These are phyloP conservation scores for Urtica urens DNA, from an alignment of 306 rosid genomes.

Conservation along the genomic window DNA sequence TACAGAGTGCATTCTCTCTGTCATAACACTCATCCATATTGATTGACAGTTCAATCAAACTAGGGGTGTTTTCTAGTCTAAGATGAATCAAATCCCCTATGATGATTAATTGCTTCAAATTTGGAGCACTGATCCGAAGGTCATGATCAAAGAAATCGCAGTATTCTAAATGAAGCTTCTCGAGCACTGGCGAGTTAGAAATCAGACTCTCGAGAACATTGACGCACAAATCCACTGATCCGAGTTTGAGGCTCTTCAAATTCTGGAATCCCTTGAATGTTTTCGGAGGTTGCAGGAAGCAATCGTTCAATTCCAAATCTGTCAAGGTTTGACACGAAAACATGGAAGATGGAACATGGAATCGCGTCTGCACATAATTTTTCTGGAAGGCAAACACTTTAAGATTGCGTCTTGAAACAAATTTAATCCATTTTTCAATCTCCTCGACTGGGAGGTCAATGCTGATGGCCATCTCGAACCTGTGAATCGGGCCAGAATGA, in stretches of 20 bases:
- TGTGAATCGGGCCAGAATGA: constrained; percentile 37
- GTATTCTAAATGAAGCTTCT: constrained; percentile 40
- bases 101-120: constrained; percentile 36
- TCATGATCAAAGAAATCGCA: background rate
- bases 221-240: constrained; percentile 36
- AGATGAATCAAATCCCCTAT: constrained; percentile 37
- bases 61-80: constrained; percentile 31
- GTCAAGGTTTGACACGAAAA: constrained; percentile 41
- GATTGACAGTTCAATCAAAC: constrained; percentile 38
- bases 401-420: constrained; percentile 33
- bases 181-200: constrained; percentile 43
- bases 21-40: constrained; percentile 30
- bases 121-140: constrained; percentile 37
- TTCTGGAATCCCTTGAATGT: constrained; percentile 34
- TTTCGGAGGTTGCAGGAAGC: constrained; percentile 46
- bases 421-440: constrained; percentile 38
- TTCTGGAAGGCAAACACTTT: constrained; percentile 34
- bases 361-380: constrained; percentile 48
- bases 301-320: constrained; percentile 38
- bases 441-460: constrained; percentile 36
- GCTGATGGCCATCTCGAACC: constrained; percentile 38
- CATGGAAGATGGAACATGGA: constrained; percentile 36
- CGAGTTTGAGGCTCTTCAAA: constrained; percentile 52
- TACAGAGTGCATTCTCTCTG: too few relatives aligned
- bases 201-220: constrained; percentile 37